Conservation (phyloP, 202 grass and related monocot genomes). For the Eragrostis tef region DNA sequence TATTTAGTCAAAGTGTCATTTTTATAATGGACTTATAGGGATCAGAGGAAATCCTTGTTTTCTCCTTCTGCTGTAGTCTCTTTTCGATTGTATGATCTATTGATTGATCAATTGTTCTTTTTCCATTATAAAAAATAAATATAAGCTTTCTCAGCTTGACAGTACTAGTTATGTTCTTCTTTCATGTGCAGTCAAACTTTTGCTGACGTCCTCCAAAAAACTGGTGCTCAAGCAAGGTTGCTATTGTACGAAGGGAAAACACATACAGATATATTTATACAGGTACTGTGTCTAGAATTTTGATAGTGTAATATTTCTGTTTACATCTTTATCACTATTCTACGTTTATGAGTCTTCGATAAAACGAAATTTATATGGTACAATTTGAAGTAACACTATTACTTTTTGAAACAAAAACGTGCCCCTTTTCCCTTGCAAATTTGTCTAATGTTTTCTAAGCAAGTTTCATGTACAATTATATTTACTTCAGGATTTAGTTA, state of each 20-base stretch:
- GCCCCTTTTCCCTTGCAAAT: background rate
- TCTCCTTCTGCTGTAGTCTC: slow-evolving; percentile 17
- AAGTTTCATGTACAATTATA: background rate
- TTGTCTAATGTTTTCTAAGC: too few relatives aligned
- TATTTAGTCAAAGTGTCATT: background rate
- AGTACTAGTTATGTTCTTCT: slow-evolving; percentile 33
- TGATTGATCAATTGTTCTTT: background rate
- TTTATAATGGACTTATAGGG: background rate
- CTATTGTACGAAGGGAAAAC: too few relatives aligned
- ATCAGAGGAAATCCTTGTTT: background rate
- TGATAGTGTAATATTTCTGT: slow-evolving; percentile 22
- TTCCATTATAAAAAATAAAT: background rate
- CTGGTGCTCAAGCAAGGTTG: slow-evolving; percentile 74
- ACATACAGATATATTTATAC: too few relatives aligned
- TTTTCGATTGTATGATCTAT: slow-evolving; percentile 14
- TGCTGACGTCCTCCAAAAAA: slow-evolving; percentile 56
- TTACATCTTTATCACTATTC: background rate
- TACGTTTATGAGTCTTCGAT: background rate
- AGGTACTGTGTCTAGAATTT: background rate
- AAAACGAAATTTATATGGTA: background rate
- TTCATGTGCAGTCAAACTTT: slow-evolving; percentile 73
- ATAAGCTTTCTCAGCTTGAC: slow-evolving; percentile 31
- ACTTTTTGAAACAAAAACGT: background rate
- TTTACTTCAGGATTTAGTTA: too few relatives aligned
- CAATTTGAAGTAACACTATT: background rate